Conservation (phyloP, 495 filamentous ascomycete species). For the Aspergillus coremiiformis region DNA sequence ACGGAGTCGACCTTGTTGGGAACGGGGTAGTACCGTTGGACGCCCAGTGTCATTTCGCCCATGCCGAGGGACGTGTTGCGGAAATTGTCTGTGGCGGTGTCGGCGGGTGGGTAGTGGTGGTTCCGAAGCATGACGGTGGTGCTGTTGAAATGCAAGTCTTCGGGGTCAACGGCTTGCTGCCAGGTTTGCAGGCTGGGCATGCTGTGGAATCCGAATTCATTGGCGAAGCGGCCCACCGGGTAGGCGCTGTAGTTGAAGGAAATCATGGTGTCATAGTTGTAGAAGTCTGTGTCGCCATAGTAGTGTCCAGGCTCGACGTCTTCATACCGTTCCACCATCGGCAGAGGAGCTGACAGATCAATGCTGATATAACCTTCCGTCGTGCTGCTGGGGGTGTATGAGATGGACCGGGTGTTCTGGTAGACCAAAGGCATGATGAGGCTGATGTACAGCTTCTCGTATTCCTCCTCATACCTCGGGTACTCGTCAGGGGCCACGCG, state of each 20-base stretch:
- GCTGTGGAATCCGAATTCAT: constrained; percentile 61
- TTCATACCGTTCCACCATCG: constrained; percentile 55
- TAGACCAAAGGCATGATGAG: constrained; percentile 55
- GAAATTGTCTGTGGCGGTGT: constrained; percentile 35
- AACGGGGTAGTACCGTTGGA: constrained; percentile 53
- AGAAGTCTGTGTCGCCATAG: constrained; percentile 64
- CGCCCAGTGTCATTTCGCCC: constrained; percentile 58
- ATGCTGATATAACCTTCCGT: constrained; percentile 56
- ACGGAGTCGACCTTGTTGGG: constrained; percentile 49
- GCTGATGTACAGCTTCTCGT: constrained; percentile 56
- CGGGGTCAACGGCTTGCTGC: constrained; percentile 44
- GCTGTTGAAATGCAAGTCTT: constrained; percentile 55
- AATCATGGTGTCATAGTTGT: constrained; percentile 52
- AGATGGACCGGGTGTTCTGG: constrained; percentile 57
- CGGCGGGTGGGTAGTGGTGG: constrained; percentile 55
- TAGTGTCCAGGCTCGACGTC: constrained; percentile 49
- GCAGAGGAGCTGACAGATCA: constrained; percentile 48
- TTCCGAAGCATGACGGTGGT: constrained; percentile 53
- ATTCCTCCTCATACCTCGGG: constrained; percentile 44
- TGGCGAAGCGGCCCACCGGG: constrained; percentile 57
- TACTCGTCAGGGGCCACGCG: constrained; percentile 38
- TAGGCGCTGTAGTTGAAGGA: constrained; percentile 52
- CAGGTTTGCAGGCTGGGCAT: constrained; percentile 61
- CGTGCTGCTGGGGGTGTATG: constrained; percentile 60
- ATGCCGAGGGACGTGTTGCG: constrained; percentile 38